Percentiles rank a stretch among this genome's conserved stretches.
Conservation (phyloP, 495 filamentous ascomycete species). For the Neurospora sublineolata region DNA sequence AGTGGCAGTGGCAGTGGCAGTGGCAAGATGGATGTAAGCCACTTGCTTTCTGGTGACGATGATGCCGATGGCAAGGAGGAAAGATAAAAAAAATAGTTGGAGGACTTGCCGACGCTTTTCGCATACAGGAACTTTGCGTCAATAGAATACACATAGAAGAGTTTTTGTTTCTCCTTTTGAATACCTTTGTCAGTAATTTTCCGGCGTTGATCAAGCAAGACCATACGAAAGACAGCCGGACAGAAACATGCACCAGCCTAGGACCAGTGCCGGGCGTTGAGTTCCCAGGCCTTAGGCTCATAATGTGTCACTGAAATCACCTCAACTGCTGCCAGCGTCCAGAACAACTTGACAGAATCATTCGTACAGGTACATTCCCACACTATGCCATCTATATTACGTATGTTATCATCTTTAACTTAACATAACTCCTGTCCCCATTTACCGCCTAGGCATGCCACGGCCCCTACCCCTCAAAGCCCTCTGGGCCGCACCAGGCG, state of each 20-base stretch:
- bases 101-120: background rate
- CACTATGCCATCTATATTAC: background rate
- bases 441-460: constrained; percentile 78
- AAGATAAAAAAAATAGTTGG: background rate
- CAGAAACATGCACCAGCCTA: background rate
- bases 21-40: constrained; percentile 16
- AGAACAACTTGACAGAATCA: background rate
- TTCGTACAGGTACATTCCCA: background rate
- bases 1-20: background rate
- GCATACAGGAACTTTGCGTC: background rate
- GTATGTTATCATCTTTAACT: constrained; percentile 5
- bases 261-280: background rate
- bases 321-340: background rate
- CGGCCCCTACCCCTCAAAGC: constrained; percentile 78
- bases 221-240: background rate
- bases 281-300: background rate
- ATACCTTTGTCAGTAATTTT: background rate
- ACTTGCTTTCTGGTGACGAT: constrained; percentile 6
- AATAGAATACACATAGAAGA: background rate
- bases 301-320: background rate
- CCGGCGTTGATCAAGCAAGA: background rate
- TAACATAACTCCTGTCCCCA: background rate
- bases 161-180: background rate
- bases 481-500: constrained; percentile 85
- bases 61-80: background rate